Evolutionary conservation across 306 rosid species (phyloP).

Genomic region (barrel medic (Medicago truncatula)): MtrunA17r5.0-ANR NC_053046.1:24573501-24574000

Average conservation of each 20-base stretch:
- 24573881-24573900: not conserved
- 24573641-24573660: constrained; percentile 33
- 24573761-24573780: not conserved
- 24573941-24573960: no score
- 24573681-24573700: no score
- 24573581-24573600: constrained; percentile 62
- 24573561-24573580: constrained; percentile 37
- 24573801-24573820: not conserved
- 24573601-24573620: constrained; percentile 84
- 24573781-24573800: not conserved
- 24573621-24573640: constrained; percentile 82
- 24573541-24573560: constrained; percentile 12
- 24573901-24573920: no score
- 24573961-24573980: no score
- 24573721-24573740: not conserved
- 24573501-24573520: constrained; percentile 20
- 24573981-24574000: no score
- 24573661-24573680: no score
- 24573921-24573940: no score
- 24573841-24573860: not conserved
- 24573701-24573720: not conserved
- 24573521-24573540: constrained; percentile 1
- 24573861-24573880: constrained; percentile 21
- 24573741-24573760: no score
- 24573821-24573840: not conserved